A percentile compares a stretch with the other conserved stretches of the same genome.
Conservation (phyloP, 78 protist genomes). For the Dictyostelium brefeldianum region DNA sequence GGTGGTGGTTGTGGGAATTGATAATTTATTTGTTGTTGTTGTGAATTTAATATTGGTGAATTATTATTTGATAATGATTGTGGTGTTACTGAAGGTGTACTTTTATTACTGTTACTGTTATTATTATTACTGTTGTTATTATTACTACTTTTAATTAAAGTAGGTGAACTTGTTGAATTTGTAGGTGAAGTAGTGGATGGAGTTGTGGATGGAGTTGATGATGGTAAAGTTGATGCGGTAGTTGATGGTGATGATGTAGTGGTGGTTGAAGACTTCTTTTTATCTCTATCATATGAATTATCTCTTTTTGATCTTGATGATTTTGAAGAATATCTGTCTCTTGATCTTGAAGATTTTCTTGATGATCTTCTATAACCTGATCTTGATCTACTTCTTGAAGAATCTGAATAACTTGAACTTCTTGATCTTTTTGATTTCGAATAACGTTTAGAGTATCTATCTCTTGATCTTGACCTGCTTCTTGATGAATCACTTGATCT, state of each 20-base stretch:
- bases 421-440: slow-evolving; percentile 25
- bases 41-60: neutral
- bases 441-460: slow-evolving; percentile 2
- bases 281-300: neutral
- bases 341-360: neutral
- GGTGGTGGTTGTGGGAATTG: slow-evolving; percentile 52
- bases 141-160: neutral
- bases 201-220: neutral
- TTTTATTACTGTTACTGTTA: neutral
- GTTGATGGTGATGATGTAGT: neutral
- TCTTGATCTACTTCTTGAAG: slow-evolving; percentile 2
- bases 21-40: slow-evolving; percentile 22
- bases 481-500: neutral
- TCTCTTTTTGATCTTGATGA: neutral
- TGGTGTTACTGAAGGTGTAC: slow-evolving; percentile 8
- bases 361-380: neutral
- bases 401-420: slow-evolving; percentile 23
- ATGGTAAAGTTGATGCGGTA: neutral
- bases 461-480: slow-evolving; percentile 19
- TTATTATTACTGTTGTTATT: neutral
- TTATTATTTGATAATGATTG: neutral
- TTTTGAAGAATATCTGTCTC: neutral
- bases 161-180: neutral
- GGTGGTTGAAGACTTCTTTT: neutral
- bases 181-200: neutral